Evolutionary conservation across 2,329 filamentous ascomycete species (phyloP), one percentile per base, ranked within the genome.

Genomic region (Cryphonectria japonica): DNA sequence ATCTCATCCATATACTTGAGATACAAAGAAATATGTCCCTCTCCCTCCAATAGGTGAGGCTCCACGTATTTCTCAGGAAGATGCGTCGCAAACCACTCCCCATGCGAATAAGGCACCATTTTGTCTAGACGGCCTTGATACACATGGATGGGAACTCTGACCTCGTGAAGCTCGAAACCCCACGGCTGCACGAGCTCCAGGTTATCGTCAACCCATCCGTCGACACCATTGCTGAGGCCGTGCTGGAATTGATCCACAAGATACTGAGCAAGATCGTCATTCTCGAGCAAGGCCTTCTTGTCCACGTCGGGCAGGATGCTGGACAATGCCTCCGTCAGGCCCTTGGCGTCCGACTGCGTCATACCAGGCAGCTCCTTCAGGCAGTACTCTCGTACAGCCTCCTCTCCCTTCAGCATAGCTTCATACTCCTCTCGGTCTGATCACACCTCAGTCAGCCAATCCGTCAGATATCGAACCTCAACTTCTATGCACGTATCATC

Each of bases 151-250:
- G 75, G 75, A 50, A 72, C 69, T 32, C 73, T 73, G 52, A 77
- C 69, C 46, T 77, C 76, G 29, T 3, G 34, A 19, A 76, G 26
- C 1, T 75, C 71, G 52, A 77, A 77, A 0, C 76, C 76, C 76
- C 76, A 77, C 1, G 73, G 74, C 14, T 65, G 62, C 6, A 71
- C 62, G 29, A 76, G 75, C 4, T 71, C 73, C 37, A 77, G 68
- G 46, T 75, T 73, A 59, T 77, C 76, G 68, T 77, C 76, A 4
- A 77, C 69, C 75, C 75, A 76, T 16, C 76, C 76, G 46, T 77
- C 75, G 7, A 65, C 57, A 63, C 68, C 65, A 43, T 69, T 29
- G 57, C 72, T 69, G 13, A 77, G 68, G 3, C 59, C 75, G 37
- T 75, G 73, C 16, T 59, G 69, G 13, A 69, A 26, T 9, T 67